Base-by-base conservation (phyloP, 352 stramenopile species). In the Peronospora tabacina region DNA sequence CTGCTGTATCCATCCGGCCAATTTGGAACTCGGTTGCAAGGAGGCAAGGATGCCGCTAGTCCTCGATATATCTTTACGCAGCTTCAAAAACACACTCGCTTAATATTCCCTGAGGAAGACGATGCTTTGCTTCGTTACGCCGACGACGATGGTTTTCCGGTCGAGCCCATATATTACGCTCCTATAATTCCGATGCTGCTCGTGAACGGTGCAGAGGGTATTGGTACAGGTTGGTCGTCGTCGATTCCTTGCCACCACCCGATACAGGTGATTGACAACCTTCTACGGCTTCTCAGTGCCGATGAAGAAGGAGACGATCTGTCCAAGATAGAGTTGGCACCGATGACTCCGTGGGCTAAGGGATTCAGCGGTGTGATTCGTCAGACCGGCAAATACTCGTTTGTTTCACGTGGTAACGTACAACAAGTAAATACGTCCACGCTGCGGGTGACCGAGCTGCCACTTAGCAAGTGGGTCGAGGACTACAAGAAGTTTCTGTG, bases 31-130 rank as follows among this genome's bases (percentile, higher is more conserved):
- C 87, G 97, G 4, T 68, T 98, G 3, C 94, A 98, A 71, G 97
- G 97, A 50, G 97, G 97, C n/a, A 98, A 98, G 58, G 97, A 99
- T 70, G 84, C 89, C 4, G 97, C 95, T 15, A 98, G 90, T 64
- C 94, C 96, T 47, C 88, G 97, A 55, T 99, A 99, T 57, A 98
- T 99, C 61, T 99, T 99, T 70, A 99, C 97, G 26, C 63, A 93
- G 33, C 75, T 99, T 19, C 86, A 97, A 48, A 87, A 91, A 50
- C 90, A 99, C 52, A 97, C 97, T 13, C 87, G 97, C 3, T 58
- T 91, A 22, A 80, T 99, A 16, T 99, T 99, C 51, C 96, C 98
- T 41, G 94, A 97, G 17, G 95, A 98, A 40, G 97, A 99, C 66
- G 97, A 99, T 57, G 75, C 87, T 12, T 66, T 99, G 13, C 68